Base-by-base conservation (phyloP, 805 yeast species). In the Debaryomyces maramus region DNA sequence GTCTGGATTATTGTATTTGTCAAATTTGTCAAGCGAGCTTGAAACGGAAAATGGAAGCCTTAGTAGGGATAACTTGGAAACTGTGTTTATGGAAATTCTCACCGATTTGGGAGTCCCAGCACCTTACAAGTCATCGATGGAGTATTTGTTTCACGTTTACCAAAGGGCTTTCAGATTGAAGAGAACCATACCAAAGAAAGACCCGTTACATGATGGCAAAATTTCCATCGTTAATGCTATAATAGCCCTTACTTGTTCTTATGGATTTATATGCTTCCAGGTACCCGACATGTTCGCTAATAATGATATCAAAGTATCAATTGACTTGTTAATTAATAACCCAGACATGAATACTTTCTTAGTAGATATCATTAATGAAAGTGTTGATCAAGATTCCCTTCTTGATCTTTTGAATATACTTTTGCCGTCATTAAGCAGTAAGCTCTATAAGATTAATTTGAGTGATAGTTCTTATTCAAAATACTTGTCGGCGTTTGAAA, bases 191-290 rank as follows among this genome's bases (percentile, higher is more conserved):
- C 61, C 67, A 42, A 56, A 63, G 33, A 73, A 72, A 49, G 72
- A 73, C 42, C 56, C 66, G 3, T 41, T 61, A 11, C 59, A 63
- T 39, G 57, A 58, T 1, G 52, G 52, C 11, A 77, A 78, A 44
- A 26, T 65, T 2, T 52, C 51, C 5, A 41, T 79, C 5, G 60
- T 80, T 36, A 67, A 72, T 40, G 80, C 79, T 42, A 62, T 77
- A 17, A 70, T 76, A 33, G 58, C 75, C 30, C 63, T 76, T 30
- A 55, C 77, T 11, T 63, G 80, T 10, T 80, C 85, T 18, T 86
- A 81, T 59, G 88, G 87, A 0, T 65, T 82, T 20, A 81, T 85
- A 16, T 61, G 82, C 16, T 81, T 85, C 53, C 88, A 82, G 58
- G 75, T 81, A 3, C 83, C 85, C 7, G 90, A 83, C 40, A 76